phyloP scores from a whole-genome alignment of 345 rosid species.

The Carallia brachiata region DNA sequence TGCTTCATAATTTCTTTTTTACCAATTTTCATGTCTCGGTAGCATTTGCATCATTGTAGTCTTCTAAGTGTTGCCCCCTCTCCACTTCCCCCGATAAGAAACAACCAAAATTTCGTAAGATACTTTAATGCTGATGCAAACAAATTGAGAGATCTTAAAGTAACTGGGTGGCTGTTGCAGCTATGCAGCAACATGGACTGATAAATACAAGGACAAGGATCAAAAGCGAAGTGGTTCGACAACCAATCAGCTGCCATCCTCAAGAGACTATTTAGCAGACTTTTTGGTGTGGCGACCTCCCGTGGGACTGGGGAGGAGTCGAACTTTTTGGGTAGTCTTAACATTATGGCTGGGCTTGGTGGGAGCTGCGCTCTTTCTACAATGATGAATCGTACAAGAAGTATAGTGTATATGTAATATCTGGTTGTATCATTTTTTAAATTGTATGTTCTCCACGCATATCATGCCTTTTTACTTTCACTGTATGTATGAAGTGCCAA shows the following conservation, averaged over 20 bases:
- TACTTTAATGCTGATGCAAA: no score
- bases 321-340: constrained; percentile 71
- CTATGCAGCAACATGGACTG: constrained; percentile 88
- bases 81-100: not conserved
- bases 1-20: not conserved
- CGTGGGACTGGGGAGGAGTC: constrained; percentile 57
- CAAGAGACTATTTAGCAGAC: constrained; percentile 66
- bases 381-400: constrained; percentile 38
- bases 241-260: constrained; percentile 65
- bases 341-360: constrained; percentile 82
- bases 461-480: constrained; percentile 6
- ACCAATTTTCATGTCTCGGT: not conserved
- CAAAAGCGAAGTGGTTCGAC: constrained; percentile 44
- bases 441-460: constrained; percentile 16
- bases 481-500: constrained; percentile 23
- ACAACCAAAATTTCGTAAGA: not conserved
- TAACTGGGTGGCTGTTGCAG: constrained; percentile 33
- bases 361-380: constrained; percentile 76
- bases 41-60: not conserved
- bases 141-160: not conserved
- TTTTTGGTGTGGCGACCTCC: constrained; percentile 83
- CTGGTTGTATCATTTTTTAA: constrained; percentile 28
- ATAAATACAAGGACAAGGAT: constrained; percentile 63
- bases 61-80: not conserved
- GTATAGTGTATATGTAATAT: constrained; percentile 5